Percentiles rank a stretch among this genome's conserved stretches.
phyloP scores from a whole-genome alignment of 495 filamentous ascomycete genomes.

The Talaromyces thailandensis region DNA sequence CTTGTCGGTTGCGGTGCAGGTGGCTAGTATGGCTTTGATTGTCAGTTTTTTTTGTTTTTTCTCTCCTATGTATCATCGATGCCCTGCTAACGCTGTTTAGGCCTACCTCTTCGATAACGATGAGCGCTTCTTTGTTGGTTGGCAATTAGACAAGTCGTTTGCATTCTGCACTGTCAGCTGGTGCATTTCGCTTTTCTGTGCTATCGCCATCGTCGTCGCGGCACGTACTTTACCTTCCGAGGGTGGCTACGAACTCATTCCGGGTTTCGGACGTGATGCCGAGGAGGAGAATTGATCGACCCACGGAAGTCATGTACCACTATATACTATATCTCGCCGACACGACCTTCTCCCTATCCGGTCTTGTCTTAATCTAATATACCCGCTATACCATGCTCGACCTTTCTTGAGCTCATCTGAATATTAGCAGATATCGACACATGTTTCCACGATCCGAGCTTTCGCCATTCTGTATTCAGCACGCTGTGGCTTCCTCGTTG shows the following conservation, averaged over 20 bases:
- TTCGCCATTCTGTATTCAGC: not conserved
- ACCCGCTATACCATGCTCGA: not conserved
- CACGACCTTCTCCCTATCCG: not conserved
- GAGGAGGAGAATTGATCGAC: not conserved
- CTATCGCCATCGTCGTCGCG: constrained; percentile 50
- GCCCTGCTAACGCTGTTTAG: constrained; percentile 26
- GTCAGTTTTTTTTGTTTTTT: constrained; percentile 44
- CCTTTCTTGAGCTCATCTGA: not conserved
- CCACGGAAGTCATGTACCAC: not conserved
- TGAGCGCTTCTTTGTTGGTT: constrained; percentile 77
- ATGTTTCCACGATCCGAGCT: not conserved
- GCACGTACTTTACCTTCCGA: constrained; percentile 64
- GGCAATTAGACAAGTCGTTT: constrained; percentile 72
- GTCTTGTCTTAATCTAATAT: not conserved
- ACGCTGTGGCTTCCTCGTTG: not conserved
- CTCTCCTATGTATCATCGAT: not conserved
- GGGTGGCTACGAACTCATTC: constrained; percentile 77
- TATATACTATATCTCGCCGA: not conserved
- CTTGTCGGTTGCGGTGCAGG: constrained; percentile 52
- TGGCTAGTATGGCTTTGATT: constrained; percentile 65
- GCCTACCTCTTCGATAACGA: constrained; percentile 79
- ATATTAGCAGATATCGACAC: not conserved
- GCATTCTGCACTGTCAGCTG: constrained; percentile 69
- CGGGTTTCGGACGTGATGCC: constrained; percentile 17
- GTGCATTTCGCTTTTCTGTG: constrained; percentile 52